Base-by-base conservation (phyloP, 2,329 filamentous ascomycete genomes). In the Setomelanomma holmii region DNA sequence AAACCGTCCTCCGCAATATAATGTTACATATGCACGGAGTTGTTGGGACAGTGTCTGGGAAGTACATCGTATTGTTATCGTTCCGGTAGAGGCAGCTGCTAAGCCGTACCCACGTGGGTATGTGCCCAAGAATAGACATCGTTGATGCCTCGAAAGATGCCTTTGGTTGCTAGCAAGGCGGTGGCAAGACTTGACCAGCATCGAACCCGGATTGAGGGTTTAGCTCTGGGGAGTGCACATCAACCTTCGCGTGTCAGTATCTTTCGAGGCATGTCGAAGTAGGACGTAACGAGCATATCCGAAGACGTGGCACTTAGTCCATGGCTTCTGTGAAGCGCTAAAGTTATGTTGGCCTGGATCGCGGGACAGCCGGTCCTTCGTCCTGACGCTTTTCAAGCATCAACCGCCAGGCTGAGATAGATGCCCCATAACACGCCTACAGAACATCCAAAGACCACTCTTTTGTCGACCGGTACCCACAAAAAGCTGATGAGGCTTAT, bases 391-490 rank as follows among this genome's bases (percentile, higher is more conserved):
- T 21, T 24, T 55, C 53, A 69, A 34, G 56, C 64, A 22, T 55
- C 68, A 19, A 61, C 82, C 58, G 85, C 74, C 65, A 92, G 75
- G 68, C 88, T 91, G 75, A 93, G 78, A 71, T 90, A 93, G 36
- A 92, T 80, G 0, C 87, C 87, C 90, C 90, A 93, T 12, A 79
- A 82, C 20, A 93, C 80, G 4, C 90, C 89, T 16, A 88, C 89
- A 44, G 88, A 72, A 60, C 86, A 85, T n/a, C 86, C 89, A 55
- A 92, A 83, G 27, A 93, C 75, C 44, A 89, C 87, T 33, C 90
- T 80, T 45, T 82, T 82, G 65, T 91, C 83, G 3, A 91, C 84
- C n/a, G 87, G 89, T 58, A 89, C 82, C 53, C 91, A 77, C 1
- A 86, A 82, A 67, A 89, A 92, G 78, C 89, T 89, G 55, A 90